Base-by-base conservation (phyloP, 306 rosid species). In the Inga laurina region DNA sequence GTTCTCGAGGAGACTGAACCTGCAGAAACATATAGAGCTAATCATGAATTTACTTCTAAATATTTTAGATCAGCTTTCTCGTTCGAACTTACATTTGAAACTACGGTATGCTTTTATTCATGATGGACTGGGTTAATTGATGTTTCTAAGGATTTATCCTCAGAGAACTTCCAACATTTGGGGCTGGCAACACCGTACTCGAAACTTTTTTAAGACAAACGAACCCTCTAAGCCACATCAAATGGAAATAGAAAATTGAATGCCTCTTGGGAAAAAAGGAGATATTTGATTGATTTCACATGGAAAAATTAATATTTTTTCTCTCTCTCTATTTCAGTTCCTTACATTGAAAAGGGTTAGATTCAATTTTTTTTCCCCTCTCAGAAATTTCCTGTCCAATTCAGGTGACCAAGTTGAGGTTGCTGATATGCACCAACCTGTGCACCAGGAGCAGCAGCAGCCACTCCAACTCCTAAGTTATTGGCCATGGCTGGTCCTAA, bases 361-460 rank as follows among this genome's bases (percentile, higher is more conserved):
- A 83, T 86, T 86, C 32, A 0, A 18, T 48, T 75, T 64, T 52
- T n/a, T 19, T 15, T 15, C 3, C 8, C n/a, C 61, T 16, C 71
- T 93, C 91, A 97, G 95, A 97, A 97, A 90, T 91, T 97, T 78
- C 95, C 71, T 76, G 97, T 88, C 99, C 99, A 97, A 72, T 92
- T 93, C 89, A 93, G 88, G 75, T 94, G 99, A 22, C 94, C 91
- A 89, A 97, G 76, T 72, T 92, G 98, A 70, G 97, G 88, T 56
- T 94, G 98, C 91, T 94, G 99, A 84, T 94, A 94, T 34, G 97
- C 92, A 86, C 98, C 97, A 68, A 91, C 97, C 88, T 94, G 99
- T 78, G 95, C 83, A 79, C 99, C 98, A 8, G 99, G 97, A 82
- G 98, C 90, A 41, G 95, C 91, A 43, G 90, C 90, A 0, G 94